Evolutionary conservation across 1,284 basidiomycete species (phyloP).

Genomic region (Erythrobasidium hasegawianum): DNA sequence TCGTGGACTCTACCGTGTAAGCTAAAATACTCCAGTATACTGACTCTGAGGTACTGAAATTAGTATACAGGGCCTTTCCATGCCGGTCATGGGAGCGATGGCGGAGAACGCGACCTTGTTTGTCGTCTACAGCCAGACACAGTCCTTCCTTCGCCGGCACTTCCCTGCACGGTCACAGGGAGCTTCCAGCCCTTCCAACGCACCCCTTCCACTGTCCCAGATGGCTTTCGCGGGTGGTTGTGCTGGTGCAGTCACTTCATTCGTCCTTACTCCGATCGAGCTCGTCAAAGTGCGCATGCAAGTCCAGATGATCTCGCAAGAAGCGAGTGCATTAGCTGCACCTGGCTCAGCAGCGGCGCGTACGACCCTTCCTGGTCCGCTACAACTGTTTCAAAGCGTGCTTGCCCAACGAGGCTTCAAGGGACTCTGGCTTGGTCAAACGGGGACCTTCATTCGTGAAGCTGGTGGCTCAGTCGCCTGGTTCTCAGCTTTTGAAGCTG

Average conservation of each 20-base stretch:
- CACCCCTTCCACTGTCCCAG: constrained; percentile 59
- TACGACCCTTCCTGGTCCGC: constrained; percentile 57
- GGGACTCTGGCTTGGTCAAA: constrained; percentile 83
- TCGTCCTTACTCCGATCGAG: constrained; percentile 85
- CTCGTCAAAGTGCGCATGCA: constrained; percentile 94
- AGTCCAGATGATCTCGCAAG: constrained; percentile 71
- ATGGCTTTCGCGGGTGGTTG: constrained; percentile 71
- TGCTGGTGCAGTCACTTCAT: constrained; percentile 75
- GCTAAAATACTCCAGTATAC: constrained; percentile 45
- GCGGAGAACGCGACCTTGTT: constrained; percentile 85
- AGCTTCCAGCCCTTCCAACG: constrained; percentile 4
- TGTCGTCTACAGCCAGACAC: constrained; percentile 77
- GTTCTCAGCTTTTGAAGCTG: constrained; percentile 79
- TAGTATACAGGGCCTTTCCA: constrained; percentile 67
- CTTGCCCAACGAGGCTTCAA: constrained; percentile 64
- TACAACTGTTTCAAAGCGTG: constrained; percentile 63
- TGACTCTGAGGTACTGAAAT: background rate
- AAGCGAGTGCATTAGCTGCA: constrained; percentile 48
- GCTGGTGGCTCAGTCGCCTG: constrained; percentile 81
- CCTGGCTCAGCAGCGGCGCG: constrained; percentile 38
- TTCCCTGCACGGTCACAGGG: constrained; percentile 14
- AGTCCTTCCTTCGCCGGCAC: constrained; percentile 58
- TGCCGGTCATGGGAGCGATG: constrained; percentile 85
- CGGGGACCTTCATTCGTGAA: constrained; percentile 78
- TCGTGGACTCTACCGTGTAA: constrained; percentile 71